Percentiles rank a stretch among this genome's conserved stretches.
These are phyloP conservation scores for Sporothrix brasiliensis DNA, from an alignment of 2,329 filamentous ascomycete genomes.

Conservation along the genomic window DNA sequence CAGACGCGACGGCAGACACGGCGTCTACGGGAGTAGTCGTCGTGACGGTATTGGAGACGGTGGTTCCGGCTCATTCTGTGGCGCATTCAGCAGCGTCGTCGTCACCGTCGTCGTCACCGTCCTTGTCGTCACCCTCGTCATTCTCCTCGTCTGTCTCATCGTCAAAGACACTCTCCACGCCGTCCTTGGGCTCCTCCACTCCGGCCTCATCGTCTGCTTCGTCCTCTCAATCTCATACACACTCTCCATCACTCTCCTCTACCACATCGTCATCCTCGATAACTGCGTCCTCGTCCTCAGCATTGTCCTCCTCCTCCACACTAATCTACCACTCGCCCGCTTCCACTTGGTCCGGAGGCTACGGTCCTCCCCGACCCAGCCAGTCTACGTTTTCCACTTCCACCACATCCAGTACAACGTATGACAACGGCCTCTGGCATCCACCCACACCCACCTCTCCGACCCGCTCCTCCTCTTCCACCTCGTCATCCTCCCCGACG, in stretches of 20 bases:
- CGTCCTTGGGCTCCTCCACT: background rate
- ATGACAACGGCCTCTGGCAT: conserved; percentile 17
- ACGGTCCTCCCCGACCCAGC: conserved; percentile 3
- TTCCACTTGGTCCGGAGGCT: background rate
- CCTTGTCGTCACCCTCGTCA: background rate
- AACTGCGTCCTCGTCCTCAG: background rate
- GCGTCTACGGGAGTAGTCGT: background rate
- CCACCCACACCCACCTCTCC: background rate
- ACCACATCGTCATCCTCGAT: background rate
- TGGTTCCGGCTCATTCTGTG: background rate
- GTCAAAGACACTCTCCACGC: background rate
- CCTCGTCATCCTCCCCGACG: background rate
- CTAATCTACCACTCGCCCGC: background rate
- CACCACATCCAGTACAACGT: background rate
- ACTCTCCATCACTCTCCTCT: background rate
- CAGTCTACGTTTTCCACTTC: conserved; percentile 18
- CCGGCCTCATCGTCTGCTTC: background rate
- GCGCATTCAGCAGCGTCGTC: background rate
- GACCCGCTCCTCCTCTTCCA: background rate
- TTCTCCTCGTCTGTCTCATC: background rate
- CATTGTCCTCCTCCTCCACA: conserved; percentile 8
- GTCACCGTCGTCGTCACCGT: background rate
- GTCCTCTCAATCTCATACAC: background rate
- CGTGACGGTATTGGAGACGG: background rate
- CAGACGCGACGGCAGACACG: conserved; percentile 12